These are phyloP conservation scores for Sarcocystis neurona DNA, from an alignment of 169 alveolate genomes.

Conservation along the genomic window DNA sequence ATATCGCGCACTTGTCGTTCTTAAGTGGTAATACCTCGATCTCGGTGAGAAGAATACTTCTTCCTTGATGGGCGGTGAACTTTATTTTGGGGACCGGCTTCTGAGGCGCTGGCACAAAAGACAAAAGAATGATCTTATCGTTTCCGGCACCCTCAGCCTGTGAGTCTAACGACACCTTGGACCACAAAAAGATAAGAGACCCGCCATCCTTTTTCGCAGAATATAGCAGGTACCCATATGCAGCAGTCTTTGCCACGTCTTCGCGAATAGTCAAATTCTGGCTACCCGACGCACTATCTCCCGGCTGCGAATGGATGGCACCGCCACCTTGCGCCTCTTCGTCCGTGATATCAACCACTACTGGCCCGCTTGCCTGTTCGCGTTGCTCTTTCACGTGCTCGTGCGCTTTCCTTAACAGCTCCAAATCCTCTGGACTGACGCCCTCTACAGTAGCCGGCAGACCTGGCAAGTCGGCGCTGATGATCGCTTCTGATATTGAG, in stretches of 20 bases:
- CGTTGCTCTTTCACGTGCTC: background rate
- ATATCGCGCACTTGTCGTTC: too few species aligned
- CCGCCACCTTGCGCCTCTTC: background rate
- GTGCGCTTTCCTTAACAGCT: conserved; percentile 1
- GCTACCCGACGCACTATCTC: too few species aligned
- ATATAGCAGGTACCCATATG: conserved; percentile 9
- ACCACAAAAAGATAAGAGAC: conserved; percentile 2
- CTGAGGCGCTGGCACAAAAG: conserved; percentile 29
- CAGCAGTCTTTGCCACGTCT: background rate
- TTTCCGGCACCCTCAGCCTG: background rate
- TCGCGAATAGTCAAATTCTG: too few species aligned
- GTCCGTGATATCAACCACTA: background rate
- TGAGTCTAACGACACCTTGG: background rate
- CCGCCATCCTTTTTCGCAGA: background rate
- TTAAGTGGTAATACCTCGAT: too few species aligned
- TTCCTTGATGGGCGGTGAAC: background rate
- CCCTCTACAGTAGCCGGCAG: background rate
- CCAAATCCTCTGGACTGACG: background rate
- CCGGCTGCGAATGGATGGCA: too few species aligned
- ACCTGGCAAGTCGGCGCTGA: background rate
- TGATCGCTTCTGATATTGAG: background rate
- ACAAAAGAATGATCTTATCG: background rate
- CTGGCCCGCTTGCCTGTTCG: background rate
- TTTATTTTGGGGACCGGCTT: conserved; percentile 14
- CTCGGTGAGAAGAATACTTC: conserved; percentile 7